Evolutionary conservation across 1,284 basidiomycete genomes (phyloP).

Genomic region (Volvariella surrecta): DNA sequence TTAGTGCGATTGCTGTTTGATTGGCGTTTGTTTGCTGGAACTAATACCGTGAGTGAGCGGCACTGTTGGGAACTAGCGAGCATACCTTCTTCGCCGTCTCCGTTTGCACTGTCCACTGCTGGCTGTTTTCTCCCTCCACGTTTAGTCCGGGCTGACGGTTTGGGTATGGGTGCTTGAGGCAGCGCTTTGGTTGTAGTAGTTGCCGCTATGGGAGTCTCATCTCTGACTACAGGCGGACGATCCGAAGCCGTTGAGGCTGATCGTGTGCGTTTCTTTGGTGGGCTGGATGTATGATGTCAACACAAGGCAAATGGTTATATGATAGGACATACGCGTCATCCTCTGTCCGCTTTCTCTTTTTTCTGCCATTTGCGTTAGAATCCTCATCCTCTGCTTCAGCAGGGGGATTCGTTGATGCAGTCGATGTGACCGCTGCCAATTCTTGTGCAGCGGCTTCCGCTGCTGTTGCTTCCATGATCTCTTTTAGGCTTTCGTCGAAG

Average conservation of each 20-base stretch:
- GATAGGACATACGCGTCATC: conserved; percentile 52
- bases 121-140: conserved; percentile 40
- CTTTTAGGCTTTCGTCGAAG: conserved; percentile 81
- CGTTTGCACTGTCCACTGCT: conserved; percentile 30
- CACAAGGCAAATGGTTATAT: conserved; percentile 9
- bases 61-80: conserved; percentile 17
- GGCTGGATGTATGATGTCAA: conserved; percentile 24
- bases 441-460: conserved; percentile 60
- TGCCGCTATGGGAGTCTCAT: conserved; percentile 31
- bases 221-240: conserved; percentile 33
- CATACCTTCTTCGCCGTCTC: conserved; percentile 62
- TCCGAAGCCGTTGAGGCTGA: conserved; percentile 64
- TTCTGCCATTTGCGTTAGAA: conserved; percentile 33
- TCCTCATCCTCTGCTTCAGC: conserved; percentile 34
- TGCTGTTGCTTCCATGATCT: conserved; percentile 63
- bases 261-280: conserved; percentile 57
- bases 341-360: conserved; percentile 67
- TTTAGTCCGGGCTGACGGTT: conserved; percentile 25
- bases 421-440: conserved; percentile 23
- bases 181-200: conserved; percentile 12
- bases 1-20: conserved; percentile 39
- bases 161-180: conserved; percentile 22
- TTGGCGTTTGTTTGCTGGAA: conserved; percentile 28
- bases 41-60: conserved; percentile 7
- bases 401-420: conserved; percentile 24